Base-by-base conservation (phyloP, 1,284 basidiomycete species). In the Wolfiporia cocos region DNA sequence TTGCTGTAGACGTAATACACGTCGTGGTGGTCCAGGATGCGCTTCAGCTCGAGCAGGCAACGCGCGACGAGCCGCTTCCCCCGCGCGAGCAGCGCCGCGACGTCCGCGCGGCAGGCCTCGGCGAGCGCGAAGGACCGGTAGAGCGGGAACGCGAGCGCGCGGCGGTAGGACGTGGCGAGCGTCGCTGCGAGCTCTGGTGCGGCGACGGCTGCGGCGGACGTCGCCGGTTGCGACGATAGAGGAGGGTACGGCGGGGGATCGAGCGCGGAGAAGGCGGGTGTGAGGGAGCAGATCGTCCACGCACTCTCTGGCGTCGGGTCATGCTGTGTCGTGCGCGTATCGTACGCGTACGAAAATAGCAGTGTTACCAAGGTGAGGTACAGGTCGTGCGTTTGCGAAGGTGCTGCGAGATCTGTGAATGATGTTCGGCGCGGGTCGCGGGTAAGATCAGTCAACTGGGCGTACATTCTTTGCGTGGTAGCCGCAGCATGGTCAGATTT, bases 1-100 rank as follows among this genome's bases (percentile, higher is more conserved):
- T 86, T 87, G 60, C 76, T 81, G 60, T 88, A 90, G 19, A 88
- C 69, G 58, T 87, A 88, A 63, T 89, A 90, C 10, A 85, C 81
- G 48, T 87, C 86, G 51, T 88, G 85, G 52, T 76, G 78, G 54
- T 88, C 86, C 45, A 90, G 61, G 38, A 87, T 76, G 36, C 69
- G 59, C 61, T 83, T 87, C 64, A 79, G 70, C 56, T 77, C 78
- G 33, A 90, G 64, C 33, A 90, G 67, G 52, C 72, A 79, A 49
- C 81, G 75, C 36, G 77, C 60, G 24, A 85, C 66, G 18, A 64
- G 65, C 24, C 81, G 73, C 59, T 72, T 79, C 3, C 87, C 87
- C 44, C 65, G 70, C 7, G 60, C 52, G 31, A 89, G 67, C 34
- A 80, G 54, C n/a, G 58, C 55, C 12, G 74, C 76, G n/a, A 78